Conservation (phyloP, 129 eudicot genomes). For the Silybum marianum region DNA sequence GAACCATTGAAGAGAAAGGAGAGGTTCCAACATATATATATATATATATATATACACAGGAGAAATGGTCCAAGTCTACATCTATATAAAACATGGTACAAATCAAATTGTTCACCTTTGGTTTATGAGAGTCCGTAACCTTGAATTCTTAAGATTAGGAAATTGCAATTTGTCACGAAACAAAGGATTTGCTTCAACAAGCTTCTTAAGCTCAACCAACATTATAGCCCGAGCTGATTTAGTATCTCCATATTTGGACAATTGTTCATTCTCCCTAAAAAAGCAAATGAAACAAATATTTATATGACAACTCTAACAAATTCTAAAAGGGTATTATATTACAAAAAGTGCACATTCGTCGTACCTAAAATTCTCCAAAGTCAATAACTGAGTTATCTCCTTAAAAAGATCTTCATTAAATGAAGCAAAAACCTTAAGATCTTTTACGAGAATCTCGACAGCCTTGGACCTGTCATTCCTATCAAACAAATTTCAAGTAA, state of each 20-base stretch:
- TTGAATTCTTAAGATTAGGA: slow-evolving; percentile 80
- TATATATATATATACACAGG: too few relatives aligned
- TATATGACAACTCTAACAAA: background rate
- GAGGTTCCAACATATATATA: too few relatives aligned
- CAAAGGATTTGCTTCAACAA: slow-evolving; percentile 90
- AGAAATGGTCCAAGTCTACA: too few relatives aligned
- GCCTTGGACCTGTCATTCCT: slow-evolving; percentile 90
- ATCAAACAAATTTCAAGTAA: slow-evolving; percentile 22
- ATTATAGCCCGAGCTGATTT: slow-evolving; percentile 87
- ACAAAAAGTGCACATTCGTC: background rate
- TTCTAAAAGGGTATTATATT: background rate
- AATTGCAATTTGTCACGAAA: slow-evolving; percentile 87
- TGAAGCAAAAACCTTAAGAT: slow-evolving; percentile 90
- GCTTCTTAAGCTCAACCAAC: slow-evolving; percentile 92
- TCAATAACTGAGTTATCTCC: slow-evolving; percentile 87
- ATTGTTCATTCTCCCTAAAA: slow-evolving; percentile 82
- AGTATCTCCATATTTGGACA: slow-evolving; percentile 91
- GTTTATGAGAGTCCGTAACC: slow-evolving; percentile 81
- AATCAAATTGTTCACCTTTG: slow-evolving; percentile 57
- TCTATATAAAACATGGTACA: background rate
- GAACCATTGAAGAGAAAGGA: background rate
- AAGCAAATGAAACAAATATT: background rate
- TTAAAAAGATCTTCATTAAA: slow-evolving; percentile 90
- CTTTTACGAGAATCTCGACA: slow-evolving; percentile 88
- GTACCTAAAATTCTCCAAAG: slow-evolving; percentile 87